Evolutionary conservation across 176 grass and related monocot genomes (phyloP).

Genomic region (Saccharum officinarum): DNA sequence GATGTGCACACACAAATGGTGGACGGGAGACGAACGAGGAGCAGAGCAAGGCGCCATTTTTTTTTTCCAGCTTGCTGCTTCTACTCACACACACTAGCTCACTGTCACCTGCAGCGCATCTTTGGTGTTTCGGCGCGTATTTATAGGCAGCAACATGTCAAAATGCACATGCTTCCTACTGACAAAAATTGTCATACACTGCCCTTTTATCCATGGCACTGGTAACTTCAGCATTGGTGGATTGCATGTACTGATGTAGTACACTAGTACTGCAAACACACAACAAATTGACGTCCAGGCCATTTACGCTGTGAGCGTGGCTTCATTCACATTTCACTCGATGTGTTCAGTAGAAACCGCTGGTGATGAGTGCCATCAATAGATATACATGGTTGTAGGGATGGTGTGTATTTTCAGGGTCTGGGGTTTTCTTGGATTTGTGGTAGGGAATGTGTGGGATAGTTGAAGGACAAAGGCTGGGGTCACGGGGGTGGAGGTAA

Average conservation of each 20-base stretch:
- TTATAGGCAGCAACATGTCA: constrained; percentile 34
- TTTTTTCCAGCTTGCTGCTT: constrained; percentile 26
- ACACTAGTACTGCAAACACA: neutral
- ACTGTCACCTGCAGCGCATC: neutral
- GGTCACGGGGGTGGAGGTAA: constrained; percentile 65
- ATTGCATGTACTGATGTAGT: neutral
- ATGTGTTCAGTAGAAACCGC: constrained; percentile 26
- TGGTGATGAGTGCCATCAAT: constrained; percentile 26
- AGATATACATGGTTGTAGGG: neutral
- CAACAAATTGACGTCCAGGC: neutral
- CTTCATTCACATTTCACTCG: neutral
- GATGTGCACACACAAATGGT: constrained; percentile 31
- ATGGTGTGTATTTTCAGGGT: neutral
- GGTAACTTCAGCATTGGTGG: neutral
- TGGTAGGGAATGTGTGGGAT: constrained; percentile 13
- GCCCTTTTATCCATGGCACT: neutral
- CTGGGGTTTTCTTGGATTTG: neutral
- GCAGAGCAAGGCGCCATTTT: constrained; percentile 20
- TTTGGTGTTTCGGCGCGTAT: constrained; percentile 20
- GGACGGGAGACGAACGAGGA: neutral
- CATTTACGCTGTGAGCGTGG: neutral
- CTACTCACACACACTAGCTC: neutral
- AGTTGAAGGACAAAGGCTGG: constrained; percentile 63
- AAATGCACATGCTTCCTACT: constrained; percentile 7
- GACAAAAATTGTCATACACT: neutral